Evolutionary conservation across 208 protist species (phyloP).

Genomic region (Acanthamoeba polyphaga): DNA sequence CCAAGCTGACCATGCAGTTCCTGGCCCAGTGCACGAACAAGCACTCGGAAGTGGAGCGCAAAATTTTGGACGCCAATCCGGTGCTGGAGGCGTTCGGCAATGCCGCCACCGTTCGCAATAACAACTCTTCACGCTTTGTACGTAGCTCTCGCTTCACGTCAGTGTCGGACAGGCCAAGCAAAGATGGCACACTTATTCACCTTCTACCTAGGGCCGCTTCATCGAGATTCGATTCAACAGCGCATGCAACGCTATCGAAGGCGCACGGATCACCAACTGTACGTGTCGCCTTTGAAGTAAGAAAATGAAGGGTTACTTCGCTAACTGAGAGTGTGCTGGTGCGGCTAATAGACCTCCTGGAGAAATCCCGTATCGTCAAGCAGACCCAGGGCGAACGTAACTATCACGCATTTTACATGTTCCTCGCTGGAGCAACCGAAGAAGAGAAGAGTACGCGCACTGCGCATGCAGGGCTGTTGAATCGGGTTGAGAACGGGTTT

Average conservation of each 20-base stretch:
- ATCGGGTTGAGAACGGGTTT: neutral
- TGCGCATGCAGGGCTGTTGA: neutral
- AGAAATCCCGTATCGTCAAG: constrained; percentile 83
- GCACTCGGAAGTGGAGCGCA: constrained; percentile 75
- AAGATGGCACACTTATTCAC: no score
- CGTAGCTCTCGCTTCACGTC: neutral
- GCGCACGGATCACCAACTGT: constrained; percentile 77
- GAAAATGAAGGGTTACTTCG: neutral
- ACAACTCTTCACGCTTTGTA: constrained; percentile 90
- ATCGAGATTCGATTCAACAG: constrained; percentile 85
- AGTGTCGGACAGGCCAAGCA: no score
- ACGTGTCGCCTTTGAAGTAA: neutral
- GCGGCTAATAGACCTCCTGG: constrained; percentile 75
- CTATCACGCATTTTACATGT: constrained; percentile 85
- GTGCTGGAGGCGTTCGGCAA: constrained; percentile 87
- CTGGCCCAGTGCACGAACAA: constrained; percentile 69
- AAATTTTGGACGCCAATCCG: constrained; percentile 86
- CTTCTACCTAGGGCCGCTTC: constrained; percentile 81
- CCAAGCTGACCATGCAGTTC: constrained; percentile 90
- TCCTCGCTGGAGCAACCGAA: neutral
- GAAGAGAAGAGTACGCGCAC: neutral
- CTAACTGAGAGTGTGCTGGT: neutral
- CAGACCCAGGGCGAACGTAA: constrained; percentile 84
- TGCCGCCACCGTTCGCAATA: constrained; percentile 86
- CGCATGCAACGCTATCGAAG: constrained; percentile 78